Percentiles rank a stretch among this genome's conserved stretches.
phyloP scores from a whole-genome alignment of 2,329 filamentous ascomycete species.

The Amesomyces nigricolor region DNA sequence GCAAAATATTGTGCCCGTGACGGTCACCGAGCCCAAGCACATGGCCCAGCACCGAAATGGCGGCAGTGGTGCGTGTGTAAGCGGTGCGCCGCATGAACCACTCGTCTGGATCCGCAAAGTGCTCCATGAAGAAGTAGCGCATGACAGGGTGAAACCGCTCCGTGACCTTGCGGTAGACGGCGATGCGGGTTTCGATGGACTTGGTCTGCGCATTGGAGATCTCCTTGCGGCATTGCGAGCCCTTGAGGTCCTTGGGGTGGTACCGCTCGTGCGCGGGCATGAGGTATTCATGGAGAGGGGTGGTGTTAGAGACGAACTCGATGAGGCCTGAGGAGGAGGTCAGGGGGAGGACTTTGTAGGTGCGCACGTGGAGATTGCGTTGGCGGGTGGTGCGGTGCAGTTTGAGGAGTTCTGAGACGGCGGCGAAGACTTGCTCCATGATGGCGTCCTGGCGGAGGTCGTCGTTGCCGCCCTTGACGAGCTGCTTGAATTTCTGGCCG shows the following conservation, averaged over 20 bases:
- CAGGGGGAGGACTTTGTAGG: conserved; percentile 93
- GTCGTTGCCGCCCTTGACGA: conserved; percentile 94
- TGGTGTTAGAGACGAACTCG: conserved; percentile 92
- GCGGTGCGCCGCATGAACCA: conserved; percentile 89
- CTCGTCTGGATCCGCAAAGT: conserved; percentile 87
- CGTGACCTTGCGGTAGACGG: conserved; percentile 70
- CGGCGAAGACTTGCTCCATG: conserved; percentile 99
- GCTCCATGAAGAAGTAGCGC: conserved; percentile 95
- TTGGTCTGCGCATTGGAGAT: conserved; percentile 69
- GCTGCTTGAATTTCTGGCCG: conserved; percentile 75
- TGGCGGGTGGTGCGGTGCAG: conserved; percentile 83
- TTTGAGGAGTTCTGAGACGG: conserved; percentile 84
- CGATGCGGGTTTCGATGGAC: conserved; percentile 63
- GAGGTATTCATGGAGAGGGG: conserved; percentile 85
- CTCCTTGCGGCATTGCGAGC: conserved; percentile 68
- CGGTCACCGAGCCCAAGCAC: conserved; percentile 89
- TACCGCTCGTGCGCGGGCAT: conserved; percentile 86
- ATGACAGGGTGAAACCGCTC: conserved; percentile 87
- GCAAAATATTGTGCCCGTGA: conserved; percentile 93
- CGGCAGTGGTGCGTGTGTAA: conserved; percentile 88
- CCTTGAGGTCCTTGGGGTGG: conserved; percentile 76
- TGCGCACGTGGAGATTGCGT: conserved; percentile 82
- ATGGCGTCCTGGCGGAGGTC: conserved; percentile 94
- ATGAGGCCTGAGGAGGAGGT: conserved; percentile 84
- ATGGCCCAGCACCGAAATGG: conserved; percentile 91